phyloP scores from a whole-genome alignment of 1,284 basidiomycete species.

The Ustilago vetiveriae region DNA sequence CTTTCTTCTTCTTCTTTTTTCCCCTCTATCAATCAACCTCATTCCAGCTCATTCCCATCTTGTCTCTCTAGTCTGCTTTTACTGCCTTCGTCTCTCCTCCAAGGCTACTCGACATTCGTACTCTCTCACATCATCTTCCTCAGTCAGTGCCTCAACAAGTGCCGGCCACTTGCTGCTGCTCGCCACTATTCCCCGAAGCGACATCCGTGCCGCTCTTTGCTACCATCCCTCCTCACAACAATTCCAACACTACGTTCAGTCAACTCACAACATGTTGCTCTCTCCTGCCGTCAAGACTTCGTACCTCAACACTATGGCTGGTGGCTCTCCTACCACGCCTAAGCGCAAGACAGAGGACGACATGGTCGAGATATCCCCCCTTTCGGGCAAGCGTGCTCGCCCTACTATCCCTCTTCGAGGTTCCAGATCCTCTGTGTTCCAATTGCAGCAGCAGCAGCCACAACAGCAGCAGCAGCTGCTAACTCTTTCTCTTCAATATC shows the following conservation, averaged over 20 bases:
- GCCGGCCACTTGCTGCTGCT: constrained; percentile 25
- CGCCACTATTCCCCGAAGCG: too few species aligned
- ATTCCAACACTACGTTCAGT: neutral
- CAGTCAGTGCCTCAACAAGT: constrained; percentile 7
- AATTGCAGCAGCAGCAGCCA: constrained; percentile 8
- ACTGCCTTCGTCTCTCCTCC: neutral
- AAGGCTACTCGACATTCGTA: neutral
- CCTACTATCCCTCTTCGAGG: constrained; percentile 36
- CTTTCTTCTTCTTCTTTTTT: constrained; percentile 21
- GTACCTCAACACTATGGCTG: constrained; percentile 48
- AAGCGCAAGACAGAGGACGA: constrained; percentile 45
- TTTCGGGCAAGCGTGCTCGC: constrained; percentile 42
- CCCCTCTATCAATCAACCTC: constrained; percentile 3
- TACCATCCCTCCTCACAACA: neutral
- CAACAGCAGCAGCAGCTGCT: constrained; percentile 12
- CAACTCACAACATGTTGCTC: constrained; percentile 29
- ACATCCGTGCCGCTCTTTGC: neutral
- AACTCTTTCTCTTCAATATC: constrained; percentile 3
- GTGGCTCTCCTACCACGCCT: constrained; percentile 27
- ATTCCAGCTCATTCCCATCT: neutral
- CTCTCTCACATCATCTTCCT: neutral
- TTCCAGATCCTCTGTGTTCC: constrained; percentile 21
- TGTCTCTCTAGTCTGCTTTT: neutral
- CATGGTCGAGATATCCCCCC: constrained; percentile 25
- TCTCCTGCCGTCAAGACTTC: constrained; percentile 50